These are phyloP conservation scores for Fusarium nanum DNA, from an alignment of 2,329 filamentous ascomycete genomes.

Conservation along the genomic window DNA sequence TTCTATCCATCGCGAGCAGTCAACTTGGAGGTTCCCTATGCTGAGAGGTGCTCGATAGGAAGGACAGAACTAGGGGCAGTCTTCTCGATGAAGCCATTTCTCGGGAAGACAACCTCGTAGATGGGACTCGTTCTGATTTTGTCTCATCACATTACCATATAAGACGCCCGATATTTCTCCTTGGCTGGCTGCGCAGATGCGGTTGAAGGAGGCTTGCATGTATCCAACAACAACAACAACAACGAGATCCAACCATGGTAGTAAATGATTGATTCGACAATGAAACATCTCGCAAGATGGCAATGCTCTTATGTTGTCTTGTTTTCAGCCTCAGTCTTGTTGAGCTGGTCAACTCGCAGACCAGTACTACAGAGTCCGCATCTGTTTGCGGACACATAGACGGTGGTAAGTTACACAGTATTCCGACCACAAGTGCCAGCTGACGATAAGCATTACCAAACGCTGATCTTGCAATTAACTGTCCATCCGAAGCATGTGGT, in stretches of 20 bases:
- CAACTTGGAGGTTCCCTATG: background rate
- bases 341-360: background rate
- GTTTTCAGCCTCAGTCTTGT: background rate
- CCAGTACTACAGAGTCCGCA: background rate
- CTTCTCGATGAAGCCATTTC: background rate
- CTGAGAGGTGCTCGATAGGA: background rate
- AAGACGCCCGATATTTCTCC: background rate
- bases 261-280: background rate
- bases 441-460: background rate
- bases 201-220: background rate
- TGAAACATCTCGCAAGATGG: background rate
- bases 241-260: background rate
- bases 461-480: background rate
- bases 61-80: background rate
- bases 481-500: conserved; percentile 4
- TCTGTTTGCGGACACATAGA: conserved; percentile 20
- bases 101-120: background rate
- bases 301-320: background rate
- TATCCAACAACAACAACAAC: background rate
- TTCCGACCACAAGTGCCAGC: background rate
- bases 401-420: background rate
- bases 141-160: background rate
- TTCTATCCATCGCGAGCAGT: conserved; percentile 8
- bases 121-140: background rate
- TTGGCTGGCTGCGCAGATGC: background rate